Evolutionary conservation across 1,139 yeast genomes (phyloP), one percentile per base, ranked within the genome.

Genomic region (Yamadazyma kanchanaburiensis): DNA sequence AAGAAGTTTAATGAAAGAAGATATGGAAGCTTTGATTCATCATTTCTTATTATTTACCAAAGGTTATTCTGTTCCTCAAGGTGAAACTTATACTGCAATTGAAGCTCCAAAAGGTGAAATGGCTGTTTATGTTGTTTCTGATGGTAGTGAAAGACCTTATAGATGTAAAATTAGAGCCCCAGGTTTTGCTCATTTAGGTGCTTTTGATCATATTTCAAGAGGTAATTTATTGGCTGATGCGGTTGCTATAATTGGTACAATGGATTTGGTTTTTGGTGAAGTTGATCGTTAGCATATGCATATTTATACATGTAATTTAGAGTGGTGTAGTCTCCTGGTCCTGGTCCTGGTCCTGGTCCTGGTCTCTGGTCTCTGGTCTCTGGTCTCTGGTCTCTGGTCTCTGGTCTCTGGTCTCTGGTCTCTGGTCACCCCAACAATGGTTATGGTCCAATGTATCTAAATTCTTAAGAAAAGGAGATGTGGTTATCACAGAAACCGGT

Each of bases 41-140:
- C 95, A 86, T 64, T 86, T 86, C 72, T 69, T 86, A 57, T 70
- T 84, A 46, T 86, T 80, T 68, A 83, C 94, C 33, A 86, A 86
- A 71, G 95, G 95, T 45, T 85, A 78, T 57, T 80, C 83, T 28
- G 95, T 86, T 24, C 95, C 95, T 26, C 83, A 78, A 36, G 95
- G 95, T 49, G 95, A 86, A 66, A 83, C 95, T 15, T 86, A 86
- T 59, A 84, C 94, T 32, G 94, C 87, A 35, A 86, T 86, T 45
- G 95, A 86, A 65, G 95, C 95, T 21, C 95, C 95, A 57, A 86
- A 86, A 76, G 95, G 95, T 53, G 95, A 86, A 64, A 84, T 86
- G 94, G 95, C 84, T 39, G 94, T 85, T 35, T 86, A 81, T 53
- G 82, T 86, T 33, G 95, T 86, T 37, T 78, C 89, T 43, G 95